phyloP scores from a whole-genome alignment of 1,284 basidiomycete genomes.

The Pyrrhoderma lamaoense region DNA sequence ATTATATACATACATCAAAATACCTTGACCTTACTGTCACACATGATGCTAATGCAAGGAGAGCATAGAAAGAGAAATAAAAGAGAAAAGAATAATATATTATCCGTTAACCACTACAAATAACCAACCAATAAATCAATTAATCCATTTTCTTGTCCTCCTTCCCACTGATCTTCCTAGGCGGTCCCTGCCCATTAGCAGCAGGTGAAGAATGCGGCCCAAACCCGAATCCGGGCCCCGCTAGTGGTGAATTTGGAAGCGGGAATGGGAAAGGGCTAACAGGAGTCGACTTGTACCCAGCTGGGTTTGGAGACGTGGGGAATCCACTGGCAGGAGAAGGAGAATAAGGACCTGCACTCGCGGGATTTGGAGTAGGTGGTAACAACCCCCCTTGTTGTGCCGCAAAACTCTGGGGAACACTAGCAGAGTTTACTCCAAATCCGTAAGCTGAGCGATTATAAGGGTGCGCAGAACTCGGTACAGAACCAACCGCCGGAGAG shows the following conservation, averaged over 20 bases:
- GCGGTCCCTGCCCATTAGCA: background rate
- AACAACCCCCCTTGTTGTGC: conserved; percentile 8
- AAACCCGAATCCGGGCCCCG: background rate
- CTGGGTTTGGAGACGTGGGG: conserved; percentile 2
- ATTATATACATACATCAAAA: too few relatives aligned
- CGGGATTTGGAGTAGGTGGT: conserved; percentile 12
- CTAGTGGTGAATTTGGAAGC: background rate
- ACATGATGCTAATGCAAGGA: background rate
- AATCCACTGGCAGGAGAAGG: conserved; percentile 1
- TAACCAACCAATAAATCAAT: background rate
- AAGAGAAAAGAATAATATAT: background rate
- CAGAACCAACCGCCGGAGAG: background rate
- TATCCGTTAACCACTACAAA: too few relatives aligned
- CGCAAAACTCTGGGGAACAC: conserved; percentile 5
- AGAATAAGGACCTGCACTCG: background rate
- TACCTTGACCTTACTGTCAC: too few relatives aligned
- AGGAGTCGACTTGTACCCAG: background rate
- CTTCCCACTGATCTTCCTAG: conserved; percentile 1
- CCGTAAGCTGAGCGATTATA: conserved; percentile 6
- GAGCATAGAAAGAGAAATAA: background rate
- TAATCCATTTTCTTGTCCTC: conserved; percentile 14
- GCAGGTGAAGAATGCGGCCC: conserved; percentile 1
- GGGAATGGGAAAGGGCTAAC: too few relatives aligned
- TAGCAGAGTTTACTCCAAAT: background rate
- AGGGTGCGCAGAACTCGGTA: background rate